Evolutionary conservation across 352 stramenopile species (phyloP), one percentile per base, ranked within the genome.

Genomic region (Globisporangium spiculum): DNA sequence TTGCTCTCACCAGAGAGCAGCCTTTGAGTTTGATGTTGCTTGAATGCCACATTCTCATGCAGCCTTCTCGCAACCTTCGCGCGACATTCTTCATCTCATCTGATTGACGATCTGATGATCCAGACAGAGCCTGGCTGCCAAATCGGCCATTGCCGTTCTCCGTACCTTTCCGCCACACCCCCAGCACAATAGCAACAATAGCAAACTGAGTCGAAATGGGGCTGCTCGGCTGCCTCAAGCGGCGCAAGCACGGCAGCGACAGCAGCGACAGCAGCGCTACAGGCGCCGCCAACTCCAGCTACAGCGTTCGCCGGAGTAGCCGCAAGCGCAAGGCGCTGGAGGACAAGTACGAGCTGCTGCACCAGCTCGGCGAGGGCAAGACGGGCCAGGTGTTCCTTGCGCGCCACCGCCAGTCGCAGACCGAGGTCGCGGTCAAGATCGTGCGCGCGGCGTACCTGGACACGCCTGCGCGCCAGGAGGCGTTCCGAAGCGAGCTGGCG

Each of bases 331-430:
- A 64, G 30, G 18, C 54, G n/a, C 84, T 91, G 20, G 83, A 92
- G 48, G 73, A 81, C 22, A 74, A 79, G 14, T 95, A 94, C 77
- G 84, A 93, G 65, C 74, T 80, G 44, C 65, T 88, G 66, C 76
- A 91, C 57, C 72, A 89, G 56, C 75, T 95, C 50, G 88, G 88
- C 44, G 80, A 92, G 50, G 88, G 88, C 68, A 94, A 95, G 73
- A 95, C 86, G 1, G 84, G 79, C 14, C 75, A 83, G 57, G 88
- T 95, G 65, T 90, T 82, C 53, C 75, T 82, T 38, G 86, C 81
- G 46, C 79, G 76, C 60, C 73, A 79, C 48, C 76, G 74, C 55
- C 71, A 66, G 58, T 66, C 58, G 36, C 70, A 73, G 30, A 74
- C 70, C 38, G 74, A 90, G 38, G 78, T 92, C 26, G 88, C 88